Evolutionary conservation across 441 rosid species (phyloP).

Genomic region (Theobroma grandiflorum): DNA sequence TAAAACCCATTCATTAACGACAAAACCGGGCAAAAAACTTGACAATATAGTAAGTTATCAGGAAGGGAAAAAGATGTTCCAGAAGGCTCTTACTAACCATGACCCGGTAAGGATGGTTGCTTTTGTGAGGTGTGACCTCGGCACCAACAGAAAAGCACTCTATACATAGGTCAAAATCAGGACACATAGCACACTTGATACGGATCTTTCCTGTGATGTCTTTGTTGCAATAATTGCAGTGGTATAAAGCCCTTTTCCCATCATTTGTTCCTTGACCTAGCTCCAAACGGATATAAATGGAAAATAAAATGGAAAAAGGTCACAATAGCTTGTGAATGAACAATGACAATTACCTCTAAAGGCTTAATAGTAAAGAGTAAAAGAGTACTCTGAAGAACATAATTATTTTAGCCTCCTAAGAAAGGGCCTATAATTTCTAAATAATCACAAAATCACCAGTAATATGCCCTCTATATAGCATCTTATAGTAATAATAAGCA

Average conservation of each 20-base stretch:
- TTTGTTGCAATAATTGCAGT: conserved; percentile 97
- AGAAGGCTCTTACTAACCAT: conserved; percentile 62
- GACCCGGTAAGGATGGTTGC: conserved; percentile 82
- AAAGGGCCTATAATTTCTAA: background rate
- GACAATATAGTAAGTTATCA: conserved; percentile 9
- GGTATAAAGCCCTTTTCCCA: conserved; percentile 81
- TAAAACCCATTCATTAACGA: background rate
- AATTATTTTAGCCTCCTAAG: background rate
- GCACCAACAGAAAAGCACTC: conserved; percentile 97
- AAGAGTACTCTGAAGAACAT: background rate
- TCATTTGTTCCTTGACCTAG: conserved; percentile 79
- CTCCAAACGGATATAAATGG: conserved; percentile 19
- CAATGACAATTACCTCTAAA: background rate
- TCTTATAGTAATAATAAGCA: background rate
- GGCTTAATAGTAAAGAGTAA: background rate
- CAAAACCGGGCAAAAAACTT: background rate
- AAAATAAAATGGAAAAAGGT: background rate
- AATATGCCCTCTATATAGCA: background rate
- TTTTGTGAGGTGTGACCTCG: conserved; percentile 87
- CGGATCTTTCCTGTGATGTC: conserved; percentile 89
- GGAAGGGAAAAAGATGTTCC: background rate
- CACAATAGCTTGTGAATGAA: conserved; percentile 6
- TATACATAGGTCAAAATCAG: conserved; percentile 92
- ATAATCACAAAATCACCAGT: background rate
- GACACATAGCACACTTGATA: conserved; percentile 88